Conservation (phyloP, 129 eudicot species). For the Chrysanthemum makinoi region DNA sequence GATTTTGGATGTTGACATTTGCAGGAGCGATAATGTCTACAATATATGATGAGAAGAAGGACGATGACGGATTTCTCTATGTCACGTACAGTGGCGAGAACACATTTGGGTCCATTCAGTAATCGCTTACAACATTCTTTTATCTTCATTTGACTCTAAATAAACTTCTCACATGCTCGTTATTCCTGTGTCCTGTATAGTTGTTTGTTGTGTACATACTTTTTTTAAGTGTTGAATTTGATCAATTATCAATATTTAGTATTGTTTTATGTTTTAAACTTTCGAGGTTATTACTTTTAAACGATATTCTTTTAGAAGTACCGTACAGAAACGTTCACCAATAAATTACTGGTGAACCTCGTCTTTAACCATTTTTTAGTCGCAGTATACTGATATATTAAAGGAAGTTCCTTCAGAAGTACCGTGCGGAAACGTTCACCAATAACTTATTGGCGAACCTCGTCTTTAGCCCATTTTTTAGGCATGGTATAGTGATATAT, state of each 20-base stretch:
- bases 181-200: conserved; percentile 19
- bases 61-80: conserved; percentile 71
- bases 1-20: conserved; percentile 13
- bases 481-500: no score
- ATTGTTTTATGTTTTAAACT: no score
- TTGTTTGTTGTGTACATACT: conserved; percentile 17
- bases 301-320: no score
- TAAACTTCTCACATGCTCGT: conserved; percentile 5
- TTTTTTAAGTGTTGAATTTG: conserved; percentile 10
- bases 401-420: no score
- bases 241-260: conserved; percentile 11
- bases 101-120: conserved; percentile 51
- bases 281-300: no score
- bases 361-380: no score
- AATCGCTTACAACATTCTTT: not conserved
- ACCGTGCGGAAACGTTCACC: no score
- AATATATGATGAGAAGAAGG: conserved; percentile 71
- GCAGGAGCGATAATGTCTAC: conserved; percentile 66
- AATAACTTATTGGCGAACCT: no score
- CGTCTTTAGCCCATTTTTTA: no score
- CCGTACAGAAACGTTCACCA: no score
- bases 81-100: conserved; percentile 75
- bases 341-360: no score
- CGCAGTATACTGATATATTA: no score
- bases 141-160: not conserved